Percentiles rank a stretch among this genome's conserved stretches.
Conservation (phyloP, 345 rosid genomes). For the Lagerstroemia speciosa region DNA sequence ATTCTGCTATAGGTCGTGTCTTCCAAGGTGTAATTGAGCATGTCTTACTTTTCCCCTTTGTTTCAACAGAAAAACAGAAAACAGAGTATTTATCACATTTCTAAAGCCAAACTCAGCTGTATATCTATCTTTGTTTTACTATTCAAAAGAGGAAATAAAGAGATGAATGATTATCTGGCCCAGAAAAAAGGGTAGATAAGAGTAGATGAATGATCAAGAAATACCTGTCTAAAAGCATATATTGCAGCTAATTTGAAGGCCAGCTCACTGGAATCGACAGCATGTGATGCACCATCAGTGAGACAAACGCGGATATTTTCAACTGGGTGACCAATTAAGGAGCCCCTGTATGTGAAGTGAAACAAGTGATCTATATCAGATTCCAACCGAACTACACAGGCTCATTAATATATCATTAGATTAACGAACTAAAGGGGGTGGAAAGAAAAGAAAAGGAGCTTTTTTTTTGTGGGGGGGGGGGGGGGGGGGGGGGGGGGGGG, state of each 20-base stretch:
- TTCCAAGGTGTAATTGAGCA: too few species aligned
- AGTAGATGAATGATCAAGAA: background rate
- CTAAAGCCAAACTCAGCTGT: too few species aligned
- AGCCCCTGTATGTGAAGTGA: slow-evolving; percentile 47
- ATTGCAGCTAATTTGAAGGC: slow-evolving; percentile 96
- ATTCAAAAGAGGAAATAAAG: too few species aligned
- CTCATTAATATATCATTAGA: background rate
- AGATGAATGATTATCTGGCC: background rate
- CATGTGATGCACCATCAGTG: slow-evolving; percentile 91
- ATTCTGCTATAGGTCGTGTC: background rate
- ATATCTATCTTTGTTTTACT: too few species aligned
- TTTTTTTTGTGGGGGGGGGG: too few species aligned
- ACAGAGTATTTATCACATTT: too few species aligned
- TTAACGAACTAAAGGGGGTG: background rate
- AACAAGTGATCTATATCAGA: background rate
- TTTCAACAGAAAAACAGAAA: background rate
- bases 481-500: background rate
- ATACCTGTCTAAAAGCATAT: slow-evolving; percentile 91
- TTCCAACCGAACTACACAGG: background rate
- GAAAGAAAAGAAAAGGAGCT: background rate
- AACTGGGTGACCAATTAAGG: slow-evolving; percentile 91
- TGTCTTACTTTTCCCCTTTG: too few species aligned
- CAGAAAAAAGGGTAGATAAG: background rate
- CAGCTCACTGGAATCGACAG: slow-evolving; percentile 97
- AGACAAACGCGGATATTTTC: slow-evolving; percentile 77